phyloP scores from a whole-genome alignment of 129 eudicot genomes.

The Chrysanthemum seticuspe region DNA sequence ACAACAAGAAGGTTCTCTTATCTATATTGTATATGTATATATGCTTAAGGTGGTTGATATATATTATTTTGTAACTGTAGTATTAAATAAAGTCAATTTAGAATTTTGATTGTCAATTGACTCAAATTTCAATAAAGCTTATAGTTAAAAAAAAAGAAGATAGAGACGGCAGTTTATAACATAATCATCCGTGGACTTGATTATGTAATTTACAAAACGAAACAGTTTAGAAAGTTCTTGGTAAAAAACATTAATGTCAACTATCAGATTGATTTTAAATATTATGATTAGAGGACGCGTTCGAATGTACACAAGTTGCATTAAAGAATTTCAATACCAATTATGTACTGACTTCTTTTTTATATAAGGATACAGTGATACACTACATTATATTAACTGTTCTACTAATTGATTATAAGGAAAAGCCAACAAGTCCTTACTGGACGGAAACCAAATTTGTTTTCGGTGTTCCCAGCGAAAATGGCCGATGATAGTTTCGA shows the following conservation, averaged over 20 bases:
- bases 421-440: not conserved
- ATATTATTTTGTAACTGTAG: too few species aligned
- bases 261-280: slow-evolving; percentile 6
- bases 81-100: too few species aligned
- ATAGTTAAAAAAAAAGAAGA: too few species aligned
- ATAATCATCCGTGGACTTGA: not conserved
- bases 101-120: too few species aligned
- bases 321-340: not conserved
- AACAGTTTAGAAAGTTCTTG: not conserved
- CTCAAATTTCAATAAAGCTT: too few species aligned
- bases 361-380: not conserved
- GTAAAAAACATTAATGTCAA: slow-evolving; percentile 5
- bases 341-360: too few species aligned
- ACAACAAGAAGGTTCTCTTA: too few species aligned
- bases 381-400: not conserved
- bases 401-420: too few species aligned
- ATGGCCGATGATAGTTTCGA: slow-evolving; percentile 8
- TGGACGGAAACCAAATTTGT: not conserved
- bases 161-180: too few species aligned
- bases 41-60: too few species aligned
- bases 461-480: not conserved
- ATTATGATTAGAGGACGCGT: slow-evolving; percentile 4
- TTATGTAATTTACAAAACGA: not conserved
- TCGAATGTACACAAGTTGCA: slow-evolving; percentile 15
- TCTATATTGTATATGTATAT: too few species aligned